phyloP scores from a whole-genome alignment of 140 eudicot species.

The Oenanthe javanica region DNA sequence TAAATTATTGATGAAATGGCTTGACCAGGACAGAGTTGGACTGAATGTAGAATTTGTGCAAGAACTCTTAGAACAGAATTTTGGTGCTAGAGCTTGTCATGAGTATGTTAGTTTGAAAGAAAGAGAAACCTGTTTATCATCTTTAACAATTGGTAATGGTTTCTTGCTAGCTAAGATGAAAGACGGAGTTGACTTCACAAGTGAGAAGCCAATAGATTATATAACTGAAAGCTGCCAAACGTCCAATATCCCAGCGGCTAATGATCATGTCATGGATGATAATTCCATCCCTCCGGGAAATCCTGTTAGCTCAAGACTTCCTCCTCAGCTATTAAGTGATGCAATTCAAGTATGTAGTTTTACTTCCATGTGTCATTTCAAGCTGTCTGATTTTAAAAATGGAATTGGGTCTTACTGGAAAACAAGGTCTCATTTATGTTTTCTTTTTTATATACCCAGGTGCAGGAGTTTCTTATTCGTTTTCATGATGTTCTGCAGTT shows the following conservation, averaged over 20 bases:
- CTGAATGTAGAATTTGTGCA: slow-evolving; percentile 50
- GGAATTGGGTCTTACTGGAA: neutral
- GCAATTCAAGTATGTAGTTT: slow-evolving; percentile 40
- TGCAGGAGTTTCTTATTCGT: slow-evolving; percentile 37
- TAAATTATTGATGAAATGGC: slow-evolving; percentile 33
- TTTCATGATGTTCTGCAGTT: slow-evolving; percentile 40
- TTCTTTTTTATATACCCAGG: slow-evolving; percentile 30
- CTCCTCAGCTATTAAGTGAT: slow-evolving; percentile 32
- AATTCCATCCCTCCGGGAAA: slow-evolving; percentile 37
- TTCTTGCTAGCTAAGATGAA: slow-evolving; percentile 25
- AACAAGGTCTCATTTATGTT: neutral
- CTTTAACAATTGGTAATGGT: slow-evolving; percentile 40
- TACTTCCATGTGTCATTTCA: neutral
- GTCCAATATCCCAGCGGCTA: slow-evolving; percentile 14
- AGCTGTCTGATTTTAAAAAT: neutral
- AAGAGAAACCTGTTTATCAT: slow-evolving; percentile 19
- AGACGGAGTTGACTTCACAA: slow-evolving; percentile 1
- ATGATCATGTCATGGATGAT: slow-evolving; percentile 16
- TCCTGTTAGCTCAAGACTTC: slow-evolving; percentile 32
- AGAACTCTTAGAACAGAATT: slow-evolving; percentile 51
- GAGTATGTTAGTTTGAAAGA: slow-evolving; percentile 24
- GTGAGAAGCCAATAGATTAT: neutral
- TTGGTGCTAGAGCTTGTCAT: slow-evolving; percentile 36
- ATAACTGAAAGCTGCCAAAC: slow-evolving; percentile 18
- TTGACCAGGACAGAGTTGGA: slow-evolving; percentile 47